Evolutionary conservation across 805 yeast species (phyloP), one percentile per base, ranked within the genome.

Genomic region (Kodamaea hsintzibuensis): DNA sequence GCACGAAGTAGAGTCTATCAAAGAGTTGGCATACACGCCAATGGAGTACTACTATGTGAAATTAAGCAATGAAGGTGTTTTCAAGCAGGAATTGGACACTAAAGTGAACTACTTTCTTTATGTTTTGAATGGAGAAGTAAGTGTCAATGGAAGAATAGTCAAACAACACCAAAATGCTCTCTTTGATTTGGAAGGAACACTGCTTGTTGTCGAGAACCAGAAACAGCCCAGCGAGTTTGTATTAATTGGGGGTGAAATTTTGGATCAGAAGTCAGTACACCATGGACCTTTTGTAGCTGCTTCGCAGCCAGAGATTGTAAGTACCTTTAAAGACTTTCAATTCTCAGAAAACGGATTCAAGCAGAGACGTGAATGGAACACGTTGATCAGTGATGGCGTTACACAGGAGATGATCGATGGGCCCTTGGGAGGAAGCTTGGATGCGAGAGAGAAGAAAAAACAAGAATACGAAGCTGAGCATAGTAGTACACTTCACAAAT

Each of bases 251-350:
- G 96, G 96, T 54, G 70, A 88, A 66, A 80, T 81, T 16, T 72
- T 89, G 52, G 81, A 89, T 60, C 96, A 90, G 72, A 81, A 83
- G 17, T 78, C 88, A 53, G 88, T 89, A 33, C 97, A 91, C 65
- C 87, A 91, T 66, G 98, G 97, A n/a, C 97, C 97, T 12, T 92
- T 91, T 65, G 97, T 91, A 16, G 93, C 89, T 57, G 82, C 88
- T 7, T 72, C 86, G 19, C 77, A 78, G 52, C 88, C 84, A 50
- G 82, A 82, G 57, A 85, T 91, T 55, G 78, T 83, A 59, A 71
- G 86, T 61, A 95, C 90, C 0, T 85, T 89, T 62, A 63, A 72
- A 68, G 91, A 88, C 65, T 92, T 86, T 67, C 93, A 87, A 69
- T 43, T 43, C 16, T 38, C 42, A 38, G 42, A 73, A 25, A 86